Evolutionary conservation across 2,329 filamentous ascomycete species (phyloP).

Genomic region (Blumeriella jaapii): DNA sequence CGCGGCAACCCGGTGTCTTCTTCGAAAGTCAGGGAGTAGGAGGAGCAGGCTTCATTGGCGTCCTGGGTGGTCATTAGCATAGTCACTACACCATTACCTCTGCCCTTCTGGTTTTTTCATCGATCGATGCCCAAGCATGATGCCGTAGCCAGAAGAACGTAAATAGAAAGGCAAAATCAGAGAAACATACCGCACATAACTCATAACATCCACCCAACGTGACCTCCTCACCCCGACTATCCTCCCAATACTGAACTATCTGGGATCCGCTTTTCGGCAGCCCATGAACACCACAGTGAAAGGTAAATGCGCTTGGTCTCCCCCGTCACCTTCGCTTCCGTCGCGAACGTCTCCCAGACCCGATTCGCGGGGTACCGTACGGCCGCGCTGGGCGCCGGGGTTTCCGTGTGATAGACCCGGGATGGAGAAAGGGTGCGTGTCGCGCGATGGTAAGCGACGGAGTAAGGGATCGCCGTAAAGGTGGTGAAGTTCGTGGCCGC

Average conservation of each 20-base stretch:
- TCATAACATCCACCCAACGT: constrained; percentile 33
- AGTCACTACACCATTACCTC: background rate
- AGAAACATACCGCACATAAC: constrained; percentile 28
- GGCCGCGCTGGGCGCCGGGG: constrained; percentile 19
- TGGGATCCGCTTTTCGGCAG: constrained; percentile 29
- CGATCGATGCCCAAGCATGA: background rate
- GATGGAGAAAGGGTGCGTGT: constrained; percentile 24
- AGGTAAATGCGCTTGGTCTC: constrained; percentile 21
- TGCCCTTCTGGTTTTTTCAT: background rate
- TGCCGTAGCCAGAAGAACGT: background rate
- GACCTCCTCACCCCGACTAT: constrained; percentile 27
- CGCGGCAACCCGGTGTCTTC: constrained; percentile 12
- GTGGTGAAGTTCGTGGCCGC: background rate
- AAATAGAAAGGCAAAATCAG: background rate
- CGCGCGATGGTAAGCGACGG: background rate
- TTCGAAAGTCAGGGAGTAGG: constrained; percentile 18
- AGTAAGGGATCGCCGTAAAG: background rate
- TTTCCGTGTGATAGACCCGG: constrained; percentile 20
- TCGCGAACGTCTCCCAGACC: constrained; percentile 27
- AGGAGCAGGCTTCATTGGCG: constrained; percentile 10
- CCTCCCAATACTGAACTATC: constrained; percentile 30
- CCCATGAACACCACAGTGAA: constrained; percentile 32
- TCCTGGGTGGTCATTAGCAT: constrained; percentile 7
- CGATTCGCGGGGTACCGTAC: constrained; percentile 23
- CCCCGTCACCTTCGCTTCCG: constrained; percentile 24